Base-by-base conservation (phyloP, 164 flowering plant species). In the Vitis riparia region DNA sequence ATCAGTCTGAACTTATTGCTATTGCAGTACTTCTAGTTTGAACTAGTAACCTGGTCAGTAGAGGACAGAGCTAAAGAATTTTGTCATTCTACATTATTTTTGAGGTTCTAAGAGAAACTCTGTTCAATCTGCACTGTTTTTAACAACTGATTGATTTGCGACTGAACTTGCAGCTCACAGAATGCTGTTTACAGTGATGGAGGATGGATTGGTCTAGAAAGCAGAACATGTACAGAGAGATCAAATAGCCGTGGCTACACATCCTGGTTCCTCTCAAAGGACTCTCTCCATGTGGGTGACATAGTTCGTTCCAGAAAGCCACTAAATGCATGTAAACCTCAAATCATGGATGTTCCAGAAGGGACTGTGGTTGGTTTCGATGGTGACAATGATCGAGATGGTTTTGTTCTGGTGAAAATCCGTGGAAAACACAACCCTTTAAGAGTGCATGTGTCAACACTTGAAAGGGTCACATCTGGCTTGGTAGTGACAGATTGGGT, bases 401-500 rank as follows among this genome's bases (percentile, higher is more conserved):
- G 85, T 55, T 89, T 79, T 79, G 86, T 88, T 65, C 75, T 94
- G 62, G 94, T 92, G 23, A 85, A 91, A 75, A 88, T 92, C 50
- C 98, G 80, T 67, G 94, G 97, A 5, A 75, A 89, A 66, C 97
- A 90, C 76, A 91, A 91, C 79, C 99, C 99, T 5, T 58, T 88
- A 61, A 82, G 97, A 75, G 85, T 91, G 48, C 87, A 80, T 50
- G 68, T 66, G 13, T 88, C 87, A 14, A 81, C 86, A 19, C 65
- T 94, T 7, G 99, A 94, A 73, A 86, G 99, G 49, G 91, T 91
- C 63, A 88, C 90, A 8, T 78, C 69, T 77, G 97, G 97, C 23
- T 79, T 92, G 72, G 91, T 94, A 6, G 88, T 90, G 30, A 95
- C 97, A 16, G 99, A 91, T 67, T 94, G 99, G 97, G 90, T 94